Conservation (phyloP, 139 green algal genomes). For the Bryopsis sp. region DNA sequence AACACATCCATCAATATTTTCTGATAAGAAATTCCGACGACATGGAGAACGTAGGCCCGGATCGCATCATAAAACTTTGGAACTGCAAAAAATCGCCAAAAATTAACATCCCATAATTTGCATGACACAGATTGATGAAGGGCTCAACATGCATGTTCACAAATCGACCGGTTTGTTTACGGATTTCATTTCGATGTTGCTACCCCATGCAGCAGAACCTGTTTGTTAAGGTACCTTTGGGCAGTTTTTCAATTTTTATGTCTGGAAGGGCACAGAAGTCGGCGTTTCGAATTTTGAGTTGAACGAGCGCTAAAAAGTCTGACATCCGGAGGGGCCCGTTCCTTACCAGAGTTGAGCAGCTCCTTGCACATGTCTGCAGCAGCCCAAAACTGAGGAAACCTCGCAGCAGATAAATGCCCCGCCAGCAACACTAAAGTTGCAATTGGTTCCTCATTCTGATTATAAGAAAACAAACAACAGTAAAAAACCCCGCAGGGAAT, state of each 20-base stretch:
- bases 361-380: slow-evolving; percentile 24
- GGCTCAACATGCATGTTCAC: no score
- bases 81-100: slow-evolving; percentile 23
- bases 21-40: slow-evolving; percentile 41
- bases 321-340: neutral
- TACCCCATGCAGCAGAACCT: no score
- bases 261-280: neutral
- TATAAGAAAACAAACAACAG: neutral
- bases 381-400: slow-evolving; percentile 37
- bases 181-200: no score
- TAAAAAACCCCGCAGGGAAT: slow-evolving; percentile 1
- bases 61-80: slow-evolving; percentile 38
- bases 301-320: neutral
- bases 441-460: slow-evolving; percentile 23
- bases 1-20: slow-evolving; percentile 34
- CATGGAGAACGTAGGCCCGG: slow-evolving; percentile 34
- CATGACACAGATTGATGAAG: no score
- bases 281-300: neutral
- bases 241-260: no score
- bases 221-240: no score
- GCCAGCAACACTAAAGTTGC: slow-evolving; percentile 30
- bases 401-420: slow-evolving; percentile 29
- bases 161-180: no score
- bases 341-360: slow-evolving; percentile 17
- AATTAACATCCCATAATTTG: no score